phyloP scores from a whole-genome alignment of 495 filamentous ascomycete species.

The Coniosporium apollinis region DNA sequence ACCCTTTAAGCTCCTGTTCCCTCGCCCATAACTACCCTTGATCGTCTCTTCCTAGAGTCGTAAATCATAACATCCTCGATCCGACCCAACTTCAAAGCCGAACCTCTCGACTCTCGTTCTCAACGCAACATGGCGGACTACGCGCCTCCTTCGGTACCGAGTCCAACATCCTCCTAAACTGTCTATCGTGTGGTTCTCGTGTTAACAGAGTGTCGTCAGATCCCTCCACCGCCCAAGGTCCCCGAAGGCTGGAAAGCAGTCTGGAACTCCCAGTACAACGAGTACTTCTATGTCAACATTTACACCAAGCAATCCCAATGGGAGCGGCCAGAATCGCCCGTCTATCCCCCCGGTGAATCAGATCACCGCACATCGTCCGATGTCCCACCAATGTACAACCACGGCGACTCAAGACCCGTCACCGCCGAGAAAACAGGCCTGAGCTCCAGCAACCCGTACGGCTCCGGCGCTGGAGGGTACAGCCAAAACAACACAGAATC shows the following conservation, averaged over 20 bases:
- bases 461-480: slow-evolving; percentile 6
- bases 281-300: slow-evolving; percentile 74
- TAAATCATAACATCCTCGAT: no score
- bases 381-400: slow-evolving; percentile 49
- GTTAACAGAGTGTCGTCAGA: slow-evolving; percentile 16
- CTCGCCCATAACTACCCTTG: no score
- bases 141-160: slow-evolving; percentile 35
- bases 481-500: slow-evolving; percentile 36
- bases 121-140: slow-evolving; percentile 45
- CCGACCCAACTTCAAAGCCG: no score
- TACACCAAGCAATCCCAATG: slow-evolving; percentile 78
- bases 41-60: no score
- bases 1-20: no score
- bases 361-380: slow-evolving; percentile 21
- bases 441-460: slow-evolving; percentile 44
- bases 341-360: slow-evolving; percentile 28
- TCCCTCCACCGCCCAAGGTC: slow-evolving; percentile 73
- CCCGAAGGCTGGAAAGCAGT: slow-evolving; percentile 79
- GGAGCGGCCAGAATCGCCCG: slow-evolving; percentile 54
- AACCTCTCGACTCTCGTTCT: no score
- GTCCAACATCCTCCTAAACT: not conserved
- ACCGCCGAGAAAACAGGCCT: slow-evolving; percentile 37
- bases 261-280: slow-evolving; percentile 47
- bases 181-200: not conserved
- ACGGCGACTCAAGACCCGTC: slow-evolving; percentile 18